A percentile compares a stretch with the other conserved stretches of the same genome.
Conservation (phyloP, 176 grass and related monocot species). For the Eleusine coracana region DNA sequence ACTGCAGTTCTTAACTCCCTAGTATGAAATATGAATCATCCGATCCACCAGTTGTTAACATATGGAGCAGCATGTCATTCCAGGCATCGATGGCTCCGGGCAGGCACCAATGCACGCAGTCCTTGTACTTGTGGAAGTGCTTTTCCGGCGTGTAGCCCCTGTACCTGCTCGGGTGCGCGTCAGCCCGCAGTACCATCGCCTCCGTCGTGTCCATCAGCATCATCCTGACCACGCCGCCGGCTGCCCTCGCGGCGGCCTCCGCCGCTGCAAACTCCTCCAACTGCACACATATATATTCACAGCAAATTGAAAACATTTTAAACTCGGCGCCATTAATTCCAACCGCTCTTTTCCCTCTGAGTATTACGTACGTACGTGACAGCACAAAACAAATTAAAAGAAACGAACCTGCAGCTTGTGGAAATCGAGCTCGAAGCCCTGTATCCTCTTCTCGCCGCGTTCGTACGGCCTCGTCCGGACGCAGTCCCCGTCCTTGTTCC, state of each 20-base stretch:
- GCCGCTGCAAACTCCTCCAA: slow-evolving; percentile 54
- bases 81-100: too few relatives aligned
- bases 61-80: too few relatives aligned
- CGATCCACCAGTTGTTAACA: too few relatives aligned
- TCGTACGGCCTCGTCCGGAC: slow-evolving; percentile 47
- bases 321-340: too few relatives aligned
- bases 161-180: slow-evolving; percentile 70
- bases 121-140: slow-evolving; percentile 25
- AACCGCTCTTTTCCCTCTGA: too few relatives aligned
- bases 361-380: too few relatives aligned
- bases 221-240: slow-evolving; percentile 21
- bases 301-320: too few relatives aligned
- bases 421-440: slow-evolving; percentile 43
- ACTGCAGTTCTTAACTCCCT: too few relatives aligned
- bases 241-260: not conserved
- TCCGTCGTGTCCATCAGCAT: slow-evolving; percentile 64
- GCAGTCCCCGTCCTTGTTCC: slow-evolving; percentile 67
- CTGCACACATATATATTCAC: not conserved
- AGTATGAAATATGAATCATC: too few relatives aligned
- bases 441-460: slow-evolving; percentile 34
- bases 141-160: slow-evolving; percentile 48
- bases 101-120: not conserved
- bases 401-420: not conserved
- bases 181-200: slow-evolving; percentile 53
- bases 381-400: too few relatives aligned